Evolutionary conservation across 2,329 filamentous ascomycete genomes (phyloP), one percentile per base, ranked within the genome.

Genomic region (Trichoderma oligosporum): DNA sequence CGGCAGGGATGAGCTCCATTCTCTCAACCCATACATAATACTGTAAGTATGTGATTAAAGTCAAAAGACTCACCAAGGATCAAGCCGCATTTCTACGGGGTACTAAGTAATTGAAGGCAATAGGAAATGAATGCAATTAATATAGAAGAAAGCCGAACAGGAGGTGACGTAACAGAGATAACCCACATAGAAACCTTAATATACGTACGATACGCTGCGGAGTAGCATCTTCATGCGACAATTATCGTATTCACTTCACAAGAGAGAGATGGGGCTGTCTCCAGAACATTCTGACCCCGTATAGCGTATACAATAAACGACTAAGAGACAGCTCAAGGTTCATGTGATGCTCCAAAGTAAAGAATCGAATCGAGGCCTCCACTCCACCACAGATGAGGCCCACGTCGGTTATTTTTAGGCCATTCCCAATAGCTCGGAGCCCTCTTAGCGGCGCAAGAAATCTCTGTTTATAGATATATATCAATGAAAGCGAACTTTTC

Each of bases 381-480:
- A 36, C 47, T 45, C 55, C 46, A 52, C 55, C 29, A 35, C 18
- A 14, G 36, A 38, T 16, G 38, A 45, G 51, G 51, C 24, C 41
- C 51, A 48, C 35, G 55, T 45, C 39, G 55, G 55, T 57, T 57
- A 57, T 57, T 57, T 52, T 57, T 57, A 57, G 55, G 55, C 53
- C 53, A 33, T 41, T 44, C 55, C 53, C 55, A 52, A 52, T 44
- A 39, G 55, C 38, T 52, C 33, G 55, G 55, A n/a, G 52, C 14
- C n/a, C 47, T 45, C 46, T 51, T 38, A 24, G 47, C 52, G 41
- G 55, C 55, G 55, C 55, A 46, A 44, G 38, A 29, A 51, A 42
- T 51, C 29, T 35, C 31, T 46, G 24, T 38, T 27, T 33, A n/a
- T n/a, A n/a, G n/a, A n/a, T n/a, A n/a, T n/a, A n/a, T n/a, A n/a